Base-by-base conservation (phyloP, 2,329 filamentous ascomycete genomes). In the Hypoxylon rubiginosum region DNA sequence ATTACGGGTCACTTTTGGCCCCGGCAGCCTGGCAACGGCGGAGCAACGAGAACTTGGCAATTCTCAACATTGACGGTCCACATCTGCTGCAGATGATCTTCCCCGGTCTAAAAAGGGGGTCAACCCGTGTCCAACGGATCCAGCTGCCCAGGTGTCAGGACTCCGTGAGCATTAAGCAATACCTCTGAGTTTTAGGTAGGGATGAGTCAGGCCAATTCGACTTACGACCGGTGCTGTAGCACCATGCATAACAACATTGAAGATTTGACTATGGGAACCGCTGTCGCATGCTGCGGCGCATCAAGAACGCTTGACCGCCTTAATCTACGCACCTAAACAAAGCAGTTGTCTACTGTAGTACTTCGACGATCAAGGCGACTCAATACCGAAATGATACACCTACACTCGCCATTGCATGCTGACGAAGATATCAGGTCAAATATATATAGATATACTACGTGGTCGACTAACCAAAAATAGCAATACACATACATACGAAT, bases 21-120 rank as follows among this genome's bases (percentile, higher is more conserved):
- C 60, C 66, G 45, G 67, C 62, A 69, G 69, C 69, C 48, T 69
- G 45, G 67, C 64, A 69, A 71, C 69, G 41, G 58, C 64, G 51
- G 67, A 60, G 69, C 69, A 71, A 71, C 69, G 28, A 60, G 34
- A 51, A 39, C 21, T 53, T 8, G 19, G 13, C 17, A 2, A 34
- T 7, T 46, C 21, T 32, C 8, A 46, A 21, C 24, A 36, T 53
- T 24, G 21, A 43, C 39, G n/a, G n/a, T 19, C 39, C 39, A 43
- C n/a, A 1, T 19, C 39, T 43, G 2, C 39, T 43, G 13, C 36
- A 48, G 24, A 39, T 21, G 10, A 13, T 52, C 11, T 24, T 53
- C 45, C 26, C n/a, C 50, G 39, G 57, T 58, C 57, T 41, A 48
- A 32, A 57, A 52, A 11, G 17, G 28, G 28, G 41, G 26, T 32